Evolutionary conservation across 306 rosid species (phyloP), one percentile per base, ranked within the genome.

Genomic region (Trifolium repens): DNA sequence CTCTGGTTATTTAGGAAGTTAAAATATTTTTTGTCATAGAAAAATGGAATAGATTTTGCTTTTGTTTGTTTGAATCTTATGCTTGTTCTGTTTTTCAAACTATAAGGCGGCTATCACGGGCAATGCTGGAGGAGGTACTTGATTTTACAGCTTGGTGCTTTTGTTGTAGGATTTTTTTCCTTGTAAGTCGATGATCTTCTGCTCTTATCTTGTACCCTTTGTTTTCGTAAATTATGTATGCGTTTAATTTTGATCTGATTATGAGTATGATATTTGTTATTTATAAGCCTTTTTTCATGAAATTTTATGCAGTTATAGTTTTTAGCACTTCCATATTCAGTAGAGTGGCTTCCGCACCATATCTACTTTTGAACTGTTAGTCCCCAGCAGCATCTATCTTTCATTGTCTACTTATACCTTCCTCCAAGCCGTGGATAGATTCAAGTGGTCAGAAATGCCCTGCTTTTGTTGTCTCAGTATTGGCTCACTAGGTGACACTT

Each of bases 41-140:
- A 39, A 30, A 52, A 32, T 39, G 52, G 39, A 16, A 32, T 30
- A 8, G 8, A 58, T 5, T 53, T 14, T 60, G 42, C 54, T 72
- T 50, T 24, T 46, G 43, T 46, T 26, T 58, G 39, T 32, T 83
- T 84, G 79, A 76, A 78, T 81, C 74, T 78, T 81, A 9, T 64
- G 52, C 81, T 69, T 77, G 63, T 83, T 37, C 37, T 74, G 69
- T 77, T 53, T 70, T 78, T 39, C 66, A 47, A 57, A 82, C 71
- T 79, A 82, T 90, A 78, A 85, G 72, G 90, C 84, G 11, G 93
- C 88, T 49, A 75, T 88, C 63, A 84, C 89, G 5, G 91, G 97
- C 54, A 82, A 85, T 47, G 85, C 89, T 76, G 98, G 89, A 52
- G 90, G 88, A 61, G 94, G 79, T n/a, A 83, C 81, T 55, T 94